Conservation (phyloP, 257 asterid genomes). For the Catharanthus roseus region DNA sequence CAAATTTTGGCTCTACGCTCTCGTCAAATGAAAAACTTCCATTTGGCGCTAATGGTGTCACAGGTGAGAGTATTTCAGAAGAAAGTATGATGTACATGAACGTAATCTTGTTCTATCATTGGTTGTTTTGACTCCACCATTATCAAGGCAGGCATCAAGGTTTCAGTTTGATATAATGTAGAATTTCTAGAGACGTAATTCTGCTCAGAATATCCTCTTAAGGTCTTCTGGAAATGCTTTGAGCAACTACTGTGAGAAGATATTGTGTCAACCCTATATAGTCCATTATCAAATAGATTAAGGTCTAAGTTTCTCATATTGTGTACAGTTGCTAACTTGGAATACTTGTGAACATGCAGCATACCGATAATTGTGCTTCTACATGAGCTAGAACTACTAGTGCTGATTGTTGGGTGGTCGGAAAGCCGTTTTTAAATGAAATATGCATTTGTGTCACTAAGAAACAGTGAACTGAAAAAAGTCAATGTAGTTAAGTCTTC, state of each 20-base stretch:
- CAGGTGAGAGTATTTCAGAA: constrained; percentile 43
- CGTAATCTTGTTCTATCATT: not conserved
- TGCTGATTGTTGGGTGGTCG: not conserved
- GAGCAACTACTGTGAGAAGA: not conserved
- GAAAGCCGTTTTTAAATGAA: not conserved
- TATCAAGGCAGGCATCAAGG: not conserved
- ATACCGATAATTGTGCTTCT: not conserved
- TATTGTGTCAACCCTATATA: not conserved
- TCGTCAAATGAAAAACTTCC: constrained; percentile 91
- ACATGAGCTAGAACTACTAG: not conserved
- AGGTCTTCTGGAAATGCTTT: not conserved
- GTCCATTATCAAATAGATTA: not conserved
- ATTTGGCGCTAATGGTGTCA: constrained; percentile 79
- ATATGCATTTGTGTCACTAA: not conserved
- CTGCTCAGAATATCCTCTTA: too few species aligned
- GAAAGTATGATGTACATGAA: not conserved
- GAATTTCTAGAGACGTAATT: not conserved
- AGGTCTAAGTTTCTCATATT: not conserved
- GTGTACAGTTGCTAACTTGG: not conserved
- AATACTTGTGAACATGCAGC: not conserved
- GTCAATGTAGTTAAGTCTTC: not conserved
- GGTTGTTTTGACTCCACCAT: not conserved
- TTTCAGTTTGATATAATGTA: not conserved
- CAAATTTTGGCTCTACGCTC: constrained; percentile 57
- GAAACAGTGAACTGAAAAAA: too few species aligned